Evolutionary conservation across 176 grass and related monocot species (phyloP).

Genomic region (Triticum turgidum): DNA sequence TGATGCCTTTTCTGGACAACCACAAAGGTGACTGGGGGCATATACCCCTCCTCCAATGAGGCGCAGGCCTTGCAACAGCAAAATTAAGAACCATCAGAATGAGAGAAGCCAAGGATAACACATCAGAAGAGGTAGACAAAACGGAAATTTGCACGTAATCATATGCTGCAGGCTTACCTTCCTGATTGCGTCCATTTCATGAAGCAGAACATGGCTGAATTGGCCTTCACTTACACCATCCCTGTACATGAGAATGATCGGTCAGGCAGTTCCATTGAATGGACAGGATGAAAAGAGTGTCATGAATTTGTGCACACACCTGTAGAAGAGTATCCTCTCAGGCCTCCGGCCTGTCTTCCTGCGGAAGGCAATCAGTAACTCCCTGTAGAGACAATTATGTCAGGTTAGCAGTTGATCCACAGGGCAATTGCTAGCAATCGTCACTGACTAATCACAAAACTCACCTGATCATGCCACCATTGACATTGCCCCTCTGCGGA

Average conservation of each 20-base stretch:
- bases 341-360: constrained; percentile 35
- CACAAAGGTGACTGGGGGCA: constrained; percentile 71
- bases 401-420: constrained; percentile 19
- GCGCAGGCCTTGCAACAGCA: constrained; percentile 59
- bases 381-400: constrained; percentile 36
- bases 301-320: constrained; percentile 21
- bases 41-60: constrained; percentile 60
- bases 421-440: background rate
- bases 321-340: constrained; percentile 65
- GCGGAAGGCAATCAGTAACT: constrained; percentile 49
- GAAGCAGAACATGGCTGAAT: constrained; percentile 34
- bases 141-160: background rate
- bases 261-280: background rate
- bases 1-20: constrained; percentile 91
- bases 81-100: background rate
- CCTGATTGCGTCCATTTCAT: constrained; percentile 76
- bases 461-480: constrained; percentile 61
- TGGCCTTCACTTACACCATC: constrained; percentile 38
- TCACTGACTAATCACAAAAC: background rate
- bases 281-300: background rate
- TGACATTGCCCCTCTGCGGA: background rate
- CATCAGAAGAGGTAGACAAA: background rate
- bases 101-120: background rate
- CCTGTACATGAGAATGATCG: constrained; percentile 10
- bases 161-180: constrained; percentile 41